A percentile compares a stretch with the other conserved stretches of the same genome.
Evolutionary conservation across 352 stramenopile genomes (phyloP).

Genomic region (Pythium folliculosum): DNA sequence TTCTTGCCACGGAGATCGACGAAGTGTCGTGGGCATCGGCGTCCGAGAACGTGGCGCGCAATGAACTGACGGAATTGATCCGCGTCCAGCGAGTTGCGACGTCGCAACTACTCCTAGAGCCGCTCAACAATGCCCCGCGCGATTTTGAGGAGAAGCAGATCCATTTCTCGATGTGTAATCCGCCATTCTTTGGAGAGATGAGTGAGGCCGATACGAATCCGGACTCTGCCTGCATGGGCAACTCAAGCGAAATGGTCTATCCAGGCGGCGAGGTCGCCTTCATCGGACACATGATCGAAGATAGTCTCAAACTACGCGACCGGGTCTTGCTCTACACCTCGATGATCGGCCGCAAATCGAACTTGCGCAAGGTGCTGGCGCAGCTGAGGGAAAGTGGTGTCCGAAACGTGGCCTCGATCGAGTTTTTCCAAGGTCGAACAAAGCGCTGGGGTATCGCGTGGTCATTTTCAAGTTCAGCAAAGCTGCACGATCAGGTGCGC

Average conservation of each 20-base stretch:
- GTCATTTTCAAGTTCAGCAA: conserved; percentile 73
- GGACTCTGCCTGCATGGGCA: conserved; percentile 71
- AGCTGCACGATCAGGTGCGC: conserved; percentile 36
- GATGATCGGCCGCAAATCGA: conserved; percentile 93
- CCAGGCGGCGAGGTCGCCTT: conserved; percentile 94
- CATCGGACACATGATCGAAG: conserved; percentile 90
- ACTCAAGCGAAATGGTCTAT: conserved; percentile 80
- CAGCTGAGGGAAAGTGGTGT: conserved; percentile 70
- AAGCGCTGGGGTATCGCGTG: conserved; percentile 94
- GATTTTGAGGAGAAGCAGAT: conserved; percentile 37
- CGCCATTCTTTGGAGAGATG: conserved; percentile 93
- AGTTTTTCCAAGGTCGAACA: conserved; percentile 94
- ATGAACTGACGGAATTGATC: conserved; percentile 76
- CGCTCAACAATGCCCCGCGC: conserved; percentile 33
- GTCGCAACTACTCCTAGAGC: conserved; percentile 47
- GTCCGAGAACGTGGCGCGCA: conserved; percentile 85
- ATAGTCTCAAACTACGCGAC: conserved; percentile 82
- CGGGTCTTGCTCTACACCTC: conserved; percentile 94
- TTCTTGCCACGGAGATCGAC: conserved; percentile 96
- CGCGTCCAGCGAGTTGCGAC: conserved; percentile 50
- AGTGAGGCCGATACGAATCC: conserved; percentile 80
- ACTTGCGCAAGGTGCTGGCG: conserved; percentile 86
- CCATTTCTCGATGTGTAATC: conserved; percentile 97
- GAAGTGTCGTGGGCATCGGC: conserved; percentile 78
- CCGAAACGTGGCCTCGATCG: conserved; percentile 84